Evolutionary conservation across 805 yeast genomes (phyloP).

Genomic region (Pichia cabralensis): DNA sequence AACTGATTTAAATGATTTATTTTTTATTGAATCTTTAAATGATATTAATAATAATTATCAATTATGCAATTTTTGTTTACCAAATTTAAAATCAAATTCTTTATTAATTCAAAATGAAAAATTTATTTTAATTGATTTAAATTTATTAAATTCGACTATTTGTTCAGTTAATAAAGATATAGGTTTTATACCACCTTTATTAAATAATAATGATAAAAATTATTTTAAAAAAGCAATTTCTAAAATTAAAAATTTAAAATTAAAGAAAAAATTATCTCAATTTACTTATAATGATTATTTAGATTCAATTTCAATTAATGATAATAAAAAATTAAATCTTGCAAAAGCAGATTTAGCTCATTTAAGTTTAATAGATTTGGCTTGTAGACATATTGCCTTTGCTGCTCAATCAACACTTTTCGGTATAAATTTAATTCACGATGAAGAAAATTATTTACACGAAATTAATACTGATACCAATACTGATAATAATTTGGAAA

Average conservation of each 20-base stretch:
- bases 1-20: slow-evolving; percentile 33
- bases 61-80: slow-evolving; percentile 50
- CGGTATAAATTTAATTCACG: slow-evolving; percentile 5
- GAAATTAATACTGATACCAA: neutral
- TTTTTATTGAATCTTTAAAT: slow-evolving; percentile 30
- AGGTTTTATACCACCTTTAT: slow-evolving; percentile 45
- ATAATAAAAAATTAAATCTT: slow-evolving; percentile 18
- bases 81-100: slow-evolving; percentile 24
- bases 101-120: slow-evolving; percentile 11
- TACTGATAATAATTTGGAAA: neutral
- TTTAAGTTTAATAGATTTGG: slow-evolving; percentile 57
- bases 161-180: slow-evolving; percentile 44
- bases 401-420: slow-evolving; percentile 41
- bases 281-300: neutral
- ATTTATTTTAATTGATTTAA: slow-evolving; percentile 35
- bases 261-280: slow-evolving; percentile 2
- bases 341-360: slow-evolving; percentile 61
- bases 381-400: slow-evolving; percentile 74
- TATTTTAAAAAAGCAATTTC: neutral
- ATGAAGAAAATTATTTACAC: neutral
- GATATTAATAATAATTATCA: slow-evolving; percentile 37
- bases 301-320: neutral
- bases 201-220: slow-evolving; percentile 11
- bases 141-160: slow-evolving; percentile 39
- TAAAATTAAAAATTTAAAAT: slow-evolving; percentile 1